Evolutionary conservation across 352 stramenopile species (phyloP).

Genomic region (Globisporangium lucens): DNA sequence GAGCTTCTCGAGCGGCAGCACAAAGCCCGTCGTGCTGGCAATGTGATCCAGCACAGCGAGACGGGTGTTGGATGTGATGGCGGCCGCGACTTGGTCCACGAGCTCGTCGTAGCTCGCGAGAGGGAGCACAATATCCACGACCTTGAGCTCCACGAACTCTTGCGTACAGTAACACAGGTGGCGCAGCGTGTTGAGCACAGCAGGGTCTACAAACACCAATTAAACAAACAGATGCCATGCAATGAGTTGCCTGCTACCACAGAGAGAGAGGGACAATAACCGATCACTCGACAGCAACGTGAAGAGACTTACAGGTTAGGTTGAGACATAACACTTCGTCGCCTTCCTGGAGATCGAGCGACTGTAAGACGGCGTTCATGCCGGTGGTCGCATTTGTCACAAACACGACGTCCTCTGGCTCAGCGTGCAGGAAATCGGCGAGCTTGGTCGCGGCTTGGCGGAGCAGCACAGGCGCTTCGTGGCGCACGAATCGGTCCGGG

Average conservation of each 20-base stretch:
- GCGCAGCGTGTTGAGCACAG: slow-evolving; percentile 78
- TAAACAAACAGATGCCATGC: background rate
- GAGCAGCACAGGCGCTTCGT: slow-evolving; percentile 56
- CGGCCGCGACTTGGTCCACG: slow-evolving; percentile 61
- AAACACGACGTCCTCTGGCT: slow-evolving; percentile 81
- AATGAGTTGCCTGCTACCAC: background rate
- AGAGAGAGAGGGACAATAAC: slow-evolving; percentile 9
- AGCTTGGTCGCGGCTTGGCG: slow-evolving; percentile 62
- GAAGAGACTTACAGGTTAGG: slow-evolving; percentile 64
- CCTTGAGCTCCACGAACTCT: slow-evolving; percentile 87
- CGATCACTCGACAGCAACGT: background rate
- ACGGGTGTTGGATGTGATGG: slow-evolving; percentile 82
- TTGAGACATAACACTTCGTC: slow-evolving; percentile 88
- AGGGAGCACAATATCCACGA: slow-evolving; percentile 74
- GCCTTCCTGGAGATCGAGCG: slow-evolving; percentile 81
- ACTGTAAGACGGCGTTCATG: slow-evolving; percentile 83
- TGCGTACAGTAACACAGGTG: slow-evolving; percentile 86
- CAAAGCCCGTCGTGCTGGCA: slow-evolving; percentile 67
- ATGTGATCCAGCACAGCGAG: slow-evolving; percentile 85
- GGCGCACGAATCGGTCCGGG: slow-evolving; percentile 79
- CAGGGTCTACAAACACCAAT: slow-evolving; percentile 44
- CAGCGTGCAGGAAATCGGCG: slow-evolving; percentile 62
- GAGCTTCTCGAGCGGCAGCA: slow-evolving; percentile 78
- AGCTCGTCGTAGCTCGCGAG: slow-evolving; percentile 67
- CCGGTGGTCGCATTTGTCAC: slow-evolving; percentile 83